These are phyloP conservation scores for Monosporascus ibericus DNA, from an alignment of 2,329 filamentous ascomycete genomes.

Conservation along the genomic window DNA sequence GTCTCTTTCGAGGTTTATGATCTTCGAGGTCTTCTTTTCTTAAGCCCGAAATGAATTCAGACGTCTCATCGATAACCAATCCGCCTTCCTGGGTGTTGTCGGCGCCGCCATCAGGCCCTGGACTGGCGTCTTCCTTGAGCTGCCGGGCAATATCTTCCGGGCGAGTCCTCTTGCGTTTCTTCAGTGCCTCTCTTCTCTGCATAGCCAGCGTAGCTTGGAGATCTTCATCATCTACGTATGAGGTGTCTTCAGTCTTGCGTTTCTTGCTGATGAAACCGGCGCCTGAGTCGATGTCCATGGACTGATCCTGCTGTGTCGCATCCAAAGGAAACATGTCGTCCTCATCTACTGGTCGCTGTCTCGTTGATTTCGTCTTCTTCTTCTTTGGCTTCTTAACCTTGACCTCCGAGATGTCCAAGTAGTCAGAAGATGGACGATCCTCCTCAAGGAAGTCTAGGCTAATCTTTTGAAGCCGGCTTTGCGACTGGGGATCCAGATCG, in stretches of 20 bases:
- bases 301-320: conserved; percentile 32
- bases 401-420: conserved; percentile 77
- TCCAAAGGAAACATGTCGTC: conserved; percentile 51
- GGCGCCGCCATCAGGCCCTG: conserved; percentile 43
- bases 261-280: conserved; percentile 48
- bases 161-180: conserved; percentile 81
- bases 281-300: conserved; percentile 74
- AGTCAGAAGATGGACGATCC: conserved; percentile 72
- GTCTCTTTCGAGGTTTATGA: conserved; percentile 44
- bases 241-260: conserved; percentile 57
- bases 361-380: conserved; percentile 74
- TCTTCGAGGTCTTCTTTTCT: conserved; percentile 56
- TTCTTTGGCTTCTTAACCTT: conserved; percentile 95
- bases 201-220: conserved; percentile 77
- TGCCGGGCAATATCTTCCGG: conserved; percentile 84
- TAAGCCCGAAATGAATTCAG: conserved; percentile 86
- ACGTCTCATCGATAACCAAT: conserved; percentile 90
- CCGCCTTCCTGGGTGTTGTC: conserved; percentile 41
- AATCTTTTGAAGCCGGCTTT: conserved; percentile 60
- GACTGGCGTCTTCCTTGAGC: conserved; percentile 57
- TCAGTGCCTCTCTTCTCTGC: conserved; percentile 78
- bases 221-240: conserved; percentile 86
- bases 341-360: conserved; percentile 61
- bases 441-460: conserved; percentile 62
- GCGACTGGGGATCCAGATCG: conserved; percentile 44